phyloP scores from a whole-genome alignment of 2,329 filamentous ascomycete genomes.

The Tetracladium maxilliforme region DNA sequence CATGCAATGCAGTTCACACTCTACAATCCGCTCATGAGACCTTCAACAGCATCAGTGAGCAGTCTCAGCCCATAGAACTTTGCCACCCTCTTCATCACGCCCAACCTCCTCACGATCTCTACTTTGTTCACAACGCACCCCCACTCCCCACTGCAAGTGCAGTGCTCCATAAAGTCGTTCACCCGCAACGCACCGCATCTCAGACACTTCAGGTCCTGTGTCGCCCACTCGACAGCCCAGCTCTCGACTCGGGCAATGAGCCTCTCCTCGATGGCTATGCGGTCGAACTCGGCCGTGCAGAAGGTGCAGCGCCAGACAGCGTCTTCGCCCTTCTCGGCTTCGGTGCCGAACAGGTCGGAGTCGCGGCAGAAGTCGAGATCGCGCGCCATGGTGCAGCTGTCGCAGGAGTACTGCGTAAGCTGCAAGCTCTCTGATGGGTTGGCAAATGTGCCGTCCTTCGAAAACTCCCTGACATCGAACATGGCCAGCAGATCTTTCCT shows the following conservation, averaged over 20 bases:
- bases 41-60: constrained; percentile 60
- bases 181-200: constrained; percentile 58
- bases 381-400: constrained; percentile 76
- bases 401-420: constrained; percentile 66
- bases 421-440: constrained; percentile 70
- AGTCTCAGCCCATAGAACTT: constrained; percentile 69
- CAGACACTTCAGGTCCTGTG: constrained; percentile 75
- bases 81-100: constrained; percentile 61
- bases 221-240: constrained; percentile 65
- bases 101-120: constrained; percentile 49
- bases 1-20: no score
- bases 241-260: constrained; percentile 66
- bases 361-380: constrained; percentile 91
- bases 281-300: constrained; percentile 63
- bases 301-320: constrained; percentile 56
- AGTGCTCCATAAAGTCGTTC: constrained; percentile 96
- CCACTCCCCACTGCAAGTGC: constrained; percentile 84
- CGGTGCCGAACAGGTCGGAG: constrained; percentile 48
- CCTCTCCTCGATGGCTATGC: constrained; percentile 70
- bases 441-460: constrained; percentile 68
- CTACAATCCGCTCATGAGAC: constrained; percentile 35
- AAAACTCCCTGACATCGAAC: constrained; percentile 93
- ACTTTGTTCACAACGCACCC: constrained; percentile 51
- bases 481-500: constrained; percentile 79
- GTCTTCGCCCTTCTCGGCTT: constrained; percentile 3